Evolutionary conservation across 1,284 basidiomycete genomes (phyloP).

Genomic region (Pholiota adiposa): DNA sequence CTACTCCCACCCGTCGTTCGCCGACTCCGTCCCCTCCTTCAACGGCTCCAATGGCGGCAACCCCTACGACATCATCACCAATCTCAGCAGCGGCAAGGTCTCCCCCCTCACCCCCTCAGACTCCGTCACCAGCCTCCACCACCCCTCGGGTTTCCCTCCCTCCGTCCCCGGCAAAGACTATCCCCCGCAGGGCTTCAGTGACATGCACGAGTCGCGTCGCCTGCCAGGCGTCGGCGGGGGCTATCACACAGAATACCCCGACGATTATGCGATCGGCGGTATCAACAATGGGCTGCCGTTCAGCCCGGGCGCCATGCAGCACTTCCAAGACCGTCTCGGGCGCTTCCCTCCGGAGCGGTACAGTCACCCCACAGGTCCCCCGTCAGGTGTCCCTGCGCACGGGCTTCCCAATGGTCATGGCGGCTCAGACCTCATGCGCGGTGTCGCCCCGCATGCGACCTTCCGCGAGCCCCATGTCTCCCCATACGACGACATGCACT

Average conservation of each 20-base stretch:
- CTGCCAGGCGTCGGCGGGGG: conserved; percentile 46
- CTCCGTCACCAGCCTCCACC: conserved; percentile 57
- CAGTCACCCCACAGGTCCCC: conserved; percentile 42
- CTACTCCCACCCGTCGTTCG: conserved; percentile 61
- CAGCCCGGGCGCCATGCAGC: conserved; percentile 49
- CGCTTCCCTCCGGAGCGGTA: conserved; percentile 56
- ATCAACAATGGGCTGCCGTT: conserved; percentile 52
- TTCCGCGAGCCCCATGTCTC: conserved; percentile 53
- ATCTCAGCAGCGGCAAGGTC: conserved; percentile 70
- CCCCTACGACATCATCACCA: conserved; percentile 67
- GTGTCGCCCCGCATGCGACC: conserved; percentile 70
- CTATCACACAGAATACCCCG: conserved; percentile 62
- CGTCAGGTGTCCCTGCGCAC: conserved; percentile 52
- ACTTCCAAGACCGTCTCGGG: conserved; percentile 60
- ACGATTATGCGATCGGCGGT: conserved; percentile 59
- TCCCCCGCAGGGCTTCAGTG: conserved; percentile 50
- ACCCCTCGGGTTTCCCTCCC: conserved; percentile 54
- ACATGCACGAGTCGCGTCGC: conserved; percentile 60
- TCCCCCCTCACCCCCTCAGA: conserved; percentile 76
- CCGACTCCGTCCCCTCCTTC: conserved; percentile 62
- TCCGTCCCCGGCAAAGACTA: conserved; percentile 57
- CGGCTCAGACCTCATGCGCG: conserved; percentile 55
- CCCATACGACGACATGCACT: conserved; percentile 63
- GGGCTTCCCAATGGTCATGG: conserved; percentile 41
- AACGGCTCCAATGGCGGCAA: conserved; percentile 47